phyloP scores from a whole-genome alignment of 257 asterid species.

The Nicotiana knightiana region DNA sequence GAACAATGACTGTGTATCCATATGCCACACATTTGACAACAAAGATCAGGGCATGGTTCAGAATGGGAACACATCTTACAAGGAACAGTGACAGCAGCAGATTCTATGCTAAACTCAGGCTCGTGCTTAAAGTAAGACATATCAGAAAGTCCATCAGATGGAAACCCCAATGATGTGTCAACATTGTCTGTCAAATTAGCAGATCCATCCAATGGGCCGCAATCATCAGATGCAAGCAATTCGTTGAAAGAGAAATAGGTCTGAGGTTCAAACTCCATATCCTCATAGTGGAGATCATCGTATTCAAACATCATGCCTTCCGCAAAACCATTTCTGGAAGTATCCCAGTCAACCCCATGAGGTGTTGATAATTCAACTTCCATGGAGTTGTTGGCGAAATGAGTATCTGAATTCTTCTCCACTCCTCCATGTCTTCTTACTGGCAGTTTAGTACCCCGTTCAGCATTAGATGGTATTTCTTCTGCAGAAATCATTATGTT shows the following conservation, averaged over 20 bases:
- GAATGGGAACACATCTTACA: conserved; percentile 45
- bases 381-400: conserved; percentile 19
- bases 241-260: conserved; percentile 84
- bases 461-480: conserved; percentile 20
- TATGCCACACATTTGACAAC: conserved; percentile 50
- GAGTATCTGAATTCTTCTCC: conserved; percentile 19
- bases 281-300: conserved; percentile 39
- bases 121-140: conserved; percentile 27
- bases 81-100: conserved; percentile 16
- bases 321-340: conserved; percentile 30
- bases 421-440: conserved; percentile 28
- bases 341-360: conserved; percentile 33
- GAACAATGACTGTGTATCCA: conserved; percentile 64
- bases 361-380: conserved; percentile 20
- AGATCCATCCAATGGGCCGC: conserved; percentile 22
- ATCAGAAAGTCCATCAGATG: conserved; percentile 27
- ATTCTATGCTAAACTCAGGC: conserved; percentile 23
- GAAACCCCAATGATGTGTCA: conserved; percentile 26
- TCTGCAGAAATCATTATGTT: conserved; percentile 30
- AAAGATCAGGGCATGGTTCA: conserved; percentile 49
- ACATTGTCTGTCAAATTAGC: conserved; percentile 24
- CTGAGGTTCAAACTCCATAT: conserved; percentile 85
- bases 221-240: conserved; percentile 52
- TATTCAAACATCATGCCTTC: conserved; percentile 42
- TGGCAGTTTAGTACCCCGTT: conserved; percentile 25